These are phyloP conservation scores for Verticillium zaregamsianum DNA, from an alignment of 2,329 filamentous ascomycete species.

Conservation along the genomic window DNA sequence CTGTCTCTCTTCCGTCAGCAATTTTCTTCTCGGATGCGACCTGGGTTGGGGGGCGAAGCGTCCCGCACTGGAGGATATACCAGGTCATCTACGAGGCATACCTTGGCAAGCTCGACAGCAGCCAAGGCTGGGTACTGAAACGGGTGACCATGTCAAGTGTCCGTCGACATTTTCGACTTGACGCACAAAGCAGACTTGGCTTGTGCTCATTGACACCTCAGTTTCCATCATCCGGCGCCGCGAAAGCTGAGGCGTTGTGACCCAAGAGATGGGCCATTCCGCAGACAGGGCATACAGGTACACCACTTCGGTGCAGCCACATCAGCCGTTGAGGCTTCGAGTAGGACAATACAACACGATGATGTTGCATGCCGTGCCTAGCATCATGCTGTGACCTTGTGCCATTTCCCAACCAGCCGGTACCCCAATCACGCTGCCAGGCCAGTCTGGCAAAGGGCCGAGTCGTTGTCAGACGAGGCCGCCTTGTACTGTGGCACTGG, in stretches of 20 bases:
- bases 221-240: not conserved
- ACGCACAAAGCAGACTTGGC: too few species aligned
- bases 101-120: too few species aligned
- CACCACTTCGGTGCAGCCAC: not conserved
- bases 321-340: not conserved
- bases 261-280: not conserved
- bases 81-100: too few species aligned
- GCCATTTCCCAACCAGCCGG: not conserved
- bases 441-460: not conserved
- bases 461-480: not conserved
- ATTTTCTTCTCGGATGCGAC: too few species aligned
- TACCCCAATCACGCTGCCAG: not conserved
- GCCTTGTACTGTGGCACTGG: not conserved
- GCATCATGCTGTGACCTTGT: not conserved
- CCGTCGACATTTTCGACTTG: too few species aligned
- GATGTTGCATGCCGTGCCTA: not conserved
- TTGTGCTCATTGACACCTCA: too few species aligned
- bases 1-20: too few species aligned
- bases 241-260: not conserved
- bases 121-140: too few species aligned
- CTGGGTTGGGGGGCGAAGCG: too few species aligned
- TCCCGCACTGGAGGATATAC: too few species aligned
- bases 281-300: not conserved
- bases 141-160: too few species aligned
- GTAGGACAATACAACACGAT: not conserved